phyloP scores from a whole-genome alignment of 73 alveolate species.

The Paramecium tetraurelia region DNA sequence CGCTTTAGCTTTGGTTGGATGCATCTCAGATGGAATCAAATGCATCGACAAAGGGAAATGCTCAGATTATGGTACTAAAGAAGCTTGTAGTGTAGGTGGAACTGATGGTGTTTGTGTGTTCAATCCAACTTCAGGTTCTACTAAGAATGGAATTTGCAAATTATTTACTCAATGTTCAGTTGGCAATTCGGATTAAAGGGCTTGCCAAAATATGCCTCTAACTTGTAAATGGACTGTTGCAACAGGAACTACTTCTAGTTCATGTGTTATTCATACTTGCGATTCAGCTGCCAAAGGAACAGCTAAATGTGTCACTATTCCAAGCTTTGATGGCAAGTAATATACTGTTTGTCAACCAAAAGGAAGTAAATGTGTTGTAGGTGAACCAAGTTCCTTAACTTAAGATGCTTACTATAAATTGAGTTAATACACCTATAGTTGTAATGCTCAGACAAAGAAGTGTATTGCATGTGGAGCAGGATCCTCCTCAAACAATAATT shows the following conservation, averaged over 20 bases:
- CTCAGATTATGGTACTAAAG: not conserved
- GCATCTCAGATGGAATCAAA: slow-evolving; percentile 30
- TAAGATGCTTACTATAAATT: not conserved
- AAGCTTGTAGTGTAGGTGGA: slow-evolving; percentile 3
- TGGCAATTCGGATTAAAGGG: not conserved
- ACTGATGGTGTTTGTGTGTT: slow-evolving; percentile 33
- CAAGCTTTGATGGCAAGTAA: not conserved
- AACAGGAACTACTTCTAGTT: not conserved
- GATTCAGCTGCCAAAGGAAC: slow-evolving; percentile 20
- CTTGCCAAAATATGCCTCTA: not conserved
- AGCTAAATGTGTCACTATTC: not conserved
- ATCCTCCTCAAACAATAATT: not conserved
- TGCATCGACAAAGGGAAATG: not conserved
- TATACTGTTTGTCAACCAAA: not conserved
- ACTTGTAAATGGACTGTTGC: slow-evolving; percentile 42
- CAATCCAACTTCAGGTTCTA: not conserved
- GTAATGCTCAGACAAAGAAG: not conserved
- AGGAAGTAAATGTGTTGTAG: not conserved
- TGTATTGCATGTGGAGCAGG: not conserved
- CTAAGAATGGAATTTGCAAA: not conserved
- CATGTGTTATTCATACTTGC: not conserved
- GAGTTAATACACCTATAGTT: not conserved
- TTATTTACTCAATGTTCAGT: not conserved
- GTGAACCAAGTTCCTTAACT: slow-evolving; percentile 13
- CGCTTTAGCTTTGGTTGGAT: not conserved